phyloP scores from a whole-genome alignment of 2,329 filamentous ascomycete genomes.

The Emericellopsis atlantica region DNA sequence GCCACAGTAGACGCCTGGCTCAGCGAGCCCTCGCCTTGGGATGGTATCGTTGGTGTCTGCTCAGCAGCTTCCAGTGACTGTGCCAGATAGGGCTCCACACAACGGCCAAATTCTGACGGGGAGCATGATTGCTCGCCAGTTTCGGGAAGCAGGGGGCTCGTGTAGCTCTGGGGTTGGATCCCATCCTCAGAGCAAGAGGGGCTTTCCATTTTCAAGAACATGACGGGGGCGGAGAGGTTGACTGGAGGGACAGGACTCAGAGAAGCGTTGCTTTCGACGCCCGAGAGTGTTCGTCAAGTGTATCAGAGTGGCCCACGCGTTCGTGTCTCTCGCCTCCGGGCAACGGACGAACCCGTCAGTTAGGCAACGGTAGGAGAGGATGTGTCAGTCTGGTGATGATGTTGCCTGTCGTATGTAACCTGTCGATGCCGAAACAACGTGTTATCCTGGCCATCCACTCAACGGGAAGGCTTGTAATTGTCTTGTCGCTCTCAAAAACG shows the following conservation, averaged over 20 bases:
- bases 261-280: not conserved
- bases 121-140: constrained; percentile 14
- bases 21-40: constrained; percentile 6
- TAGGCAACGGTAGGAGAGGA: no score
- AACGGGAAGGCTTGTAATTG: no score
- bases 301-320: no score
- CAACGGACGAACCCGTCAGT: no score
- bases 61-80: not conserved
- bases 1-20: constrained; percentile 4
- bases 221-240: constrained; percentile 2
- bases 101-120: constrained; percentile 10
- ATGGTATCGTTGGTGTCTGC: constrained; percentile 2
- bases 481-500: no score
- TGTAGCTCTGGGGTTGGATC: constrained; percentile 16
- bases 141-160: constrained; percentile 11
- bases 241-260: not conserved
- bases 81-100: not conserved
- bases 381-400: no score
- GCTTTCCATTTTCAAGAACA: constrained; percentile 2
- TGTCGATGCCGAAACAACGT: no score
- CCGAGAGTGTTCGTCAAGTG: no score
- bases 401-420: no score
- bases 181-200: constrained; percentile 13
- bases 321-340: no score
- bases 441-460: no score